phyloP scores from a whole-genome alignment of 805 yeast genomes.

The Wickerhamiella hasegawae region DNA sequence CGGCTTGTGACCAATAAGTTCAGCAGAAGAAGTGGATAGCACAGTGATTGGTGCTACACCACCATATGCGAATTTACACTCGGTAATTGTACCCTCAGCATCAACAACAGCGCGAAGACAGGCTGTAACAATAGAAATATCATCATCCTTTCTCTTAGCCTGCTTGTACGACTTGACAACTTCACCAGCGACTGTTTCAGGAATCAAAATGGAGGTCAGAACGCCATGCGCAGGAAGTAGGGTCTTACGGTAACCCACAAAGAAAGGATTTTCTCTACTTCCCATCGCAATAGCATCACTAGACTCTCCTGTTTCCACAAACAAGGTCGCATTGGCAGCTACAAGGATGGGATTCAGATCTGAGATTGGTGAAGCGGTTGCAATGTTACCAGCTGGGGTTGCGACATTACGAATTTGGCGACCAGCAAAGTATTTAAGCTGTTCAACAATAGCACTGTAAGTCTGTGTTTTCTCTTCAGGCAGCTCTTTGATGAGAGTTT shows the following conservation, averaged over 20 bases:
- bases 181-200: constrained; percentile 25
- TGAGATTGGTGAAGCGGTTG: constrained; percentile 35
- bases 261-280: constrained; percentile 22
- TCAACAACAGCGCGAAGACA: constrained; percentile 21
- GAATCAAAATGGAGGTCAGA: constrained; percentile 26
- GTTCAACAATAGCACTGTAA: constrained; percentile 25
- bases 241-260: constrained; percentile 29
- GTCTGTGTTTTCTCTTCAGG: constrained; percentile 22
- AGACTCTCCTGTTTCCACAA: constrained; percentile 21
- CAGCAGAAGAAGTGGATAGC: constrained; percentile 24
- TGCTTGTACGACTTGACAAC: constrained; percentile 29
- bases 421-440: constrained; percentile 32
- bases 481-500: constrained; percentile 15
- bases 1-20: constrained; percentile 14
- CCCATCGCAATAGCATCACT: constrained; percentile 24
- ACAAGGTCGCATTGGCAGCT: constrained; percentile 26
- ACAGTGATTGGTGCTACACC: constrained; percentile 35
- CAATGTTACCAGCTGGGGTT: constrained; percentile 34
- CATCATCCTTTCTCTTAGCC: constrained; percentile 34
- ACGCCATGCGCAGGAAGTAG: constrained; percentile 24
- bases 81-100: constrained; percentile 5
- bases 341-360: constrained; percentile 33
- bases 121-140: constrained; percentile 33
- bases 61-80: constrained; percentile 28
- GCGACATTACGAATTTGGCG: constrained; percentile 35